Conservation (phyloP, 164 flowering plant genomes). For the Brasenia schreberi region DNA sequence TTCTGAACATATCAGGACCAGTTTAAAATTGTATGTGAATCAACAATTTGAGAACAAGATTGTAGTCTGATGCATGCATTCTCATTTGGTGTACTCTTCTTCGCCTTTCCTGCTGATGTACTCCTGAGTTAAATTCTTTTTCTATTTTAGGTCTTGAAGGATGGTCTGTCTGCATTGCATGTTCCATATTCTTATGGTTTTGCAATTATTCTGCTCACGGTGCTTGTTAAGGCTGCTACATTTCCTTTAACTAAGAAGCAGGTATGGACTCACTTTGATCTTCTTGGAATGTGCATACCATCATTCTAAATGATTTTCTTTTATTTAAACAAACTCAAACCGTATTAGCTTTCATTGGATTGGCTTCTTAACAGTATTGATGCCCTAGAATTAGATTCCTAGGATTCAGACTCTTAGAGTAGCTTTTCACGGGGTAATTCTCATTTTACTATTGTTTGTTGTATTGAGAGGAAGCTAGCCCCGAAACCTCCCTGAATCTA, state of each 20-base stretch:
- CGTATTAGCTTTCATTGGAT: too few species aligned
- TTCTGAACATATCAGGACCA: neutral
- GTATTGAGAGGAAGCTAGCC: too few species aligned
- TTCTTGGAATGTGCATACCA: too few species aligned
- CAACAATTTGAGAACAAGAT: neutral
- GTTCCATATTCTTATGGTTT: slow-evolving; percentile 92
- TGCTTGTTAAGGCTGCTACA: slow-evolving; percentile 85
- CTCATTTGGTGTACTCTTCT: neutral
- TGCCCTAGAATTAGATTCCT: too few species aligned
- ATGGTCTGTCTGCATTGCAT: slow-evolving; percentile 64
- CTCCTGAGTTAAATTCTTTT: neutral
- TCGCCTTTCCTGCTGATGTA: neutral
- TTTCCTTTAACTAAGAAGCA: slow-evolving; percentile 92
- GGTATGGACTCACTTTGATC: slow-evolving; percentile 22
- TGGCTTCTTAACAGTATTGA: too few species aligned
- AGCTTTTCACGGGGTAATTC: too few species aligned
- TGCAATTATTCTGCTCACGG: slow-evolving; percentile 85
- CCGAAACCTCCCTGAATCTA: too few species aligned
- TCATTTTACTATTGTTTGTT: too few species aligned
- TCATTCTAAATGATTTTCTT: neutral
- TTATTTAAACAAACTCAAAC: too few species aligned
- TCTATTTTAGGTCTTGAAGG: slow-evolving; percentile 56
- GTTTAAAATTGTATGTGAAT: neutral
- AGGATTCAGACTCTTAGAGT: too few species aligned
- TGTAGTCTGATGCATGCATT: neutral